Evolutionary conservation across 2,329 filamentous ascomycete genomes (phyloP).

Genomic region (Verticillium albo-atrum): DNA sequence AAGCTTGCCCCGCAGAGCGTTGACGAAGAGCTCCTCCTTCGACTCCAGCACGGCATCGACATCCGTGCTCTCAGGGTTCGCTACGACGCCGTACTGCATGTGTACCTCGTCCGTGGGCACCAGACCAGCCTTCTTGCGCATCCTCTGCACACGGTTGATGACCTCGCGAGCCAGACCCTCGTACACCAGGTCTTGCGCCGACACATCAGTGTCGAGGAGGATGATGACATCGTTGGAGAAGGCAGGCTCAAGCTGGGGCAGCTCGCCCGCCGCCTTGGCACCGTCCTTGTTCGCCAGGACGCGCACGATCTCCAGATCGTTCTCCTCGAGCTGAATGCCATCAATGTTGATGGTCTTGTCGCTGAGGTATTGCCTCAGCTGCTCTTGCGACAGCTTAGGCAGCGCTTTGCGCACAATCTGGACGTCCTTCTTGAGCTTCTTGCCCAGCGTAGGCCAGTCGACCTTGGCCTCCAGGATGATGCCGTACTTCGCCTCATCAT

Average conservation of each 20-base stretch:
- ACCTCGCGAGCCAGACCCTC: slow-evolving; percentile 90
- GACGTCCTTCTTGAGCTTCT: slow-evolving; percentile 96
- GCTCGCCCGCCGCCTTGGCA: neutral
- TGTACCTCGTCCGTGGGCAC: slow-evolving; percentile 90
- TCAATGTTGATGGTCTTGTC: slow-evolving; percentile 76
- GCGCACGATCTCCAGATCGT: slow-evolving; percentile 60
- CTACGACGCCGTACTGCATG: slow-evolving; percentile 84
- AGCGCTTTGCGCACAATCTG: slow-evolving; percentile 88
- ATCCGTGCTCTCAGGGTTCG: slow-evolving; percentile 73
- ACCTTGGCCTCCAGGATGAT: slow-evolving; percentile 87
- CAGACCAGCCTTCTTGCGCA: slow-evolving; percentile 90
- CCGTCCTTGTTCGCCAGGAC: slow-evolving; percentile 7
- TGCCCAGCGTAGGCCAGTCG: slow-evolving; percentile 91
- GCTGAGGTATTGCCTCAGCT: slow-evolving; percentile 74
- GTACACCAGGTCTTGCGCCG: slow-evolving; percentile 73
- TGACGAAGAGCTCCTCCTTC: slow-evolving; percentile 67
- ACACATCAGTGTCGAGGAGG: slow-evolving; percentile 77
- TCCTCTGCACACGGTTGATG: slow-evolving; percentile 84
- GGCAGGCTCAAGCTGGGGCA: neutral
- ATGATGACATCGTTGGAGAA: slow-evolving; percentile 71
- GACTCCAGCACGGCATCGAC: slow-evolving; percentile 65
- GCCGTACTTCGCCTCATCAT: slow-evolving; percentile 85
- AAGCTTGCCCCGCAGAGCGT: slow-evolving; percentile 71
- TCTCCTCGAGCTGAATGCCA: slow-evolving; percentile 76
- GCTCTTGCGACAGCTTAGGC: slow-evolving; percentile 69